Percentiles rank a stretch among this genome's conserved stretches.
Evolutionary conservation across 1,139 yeast species (phyloP).

Genomic region (Zhuliangozyma parablackwelliae): DNA sequence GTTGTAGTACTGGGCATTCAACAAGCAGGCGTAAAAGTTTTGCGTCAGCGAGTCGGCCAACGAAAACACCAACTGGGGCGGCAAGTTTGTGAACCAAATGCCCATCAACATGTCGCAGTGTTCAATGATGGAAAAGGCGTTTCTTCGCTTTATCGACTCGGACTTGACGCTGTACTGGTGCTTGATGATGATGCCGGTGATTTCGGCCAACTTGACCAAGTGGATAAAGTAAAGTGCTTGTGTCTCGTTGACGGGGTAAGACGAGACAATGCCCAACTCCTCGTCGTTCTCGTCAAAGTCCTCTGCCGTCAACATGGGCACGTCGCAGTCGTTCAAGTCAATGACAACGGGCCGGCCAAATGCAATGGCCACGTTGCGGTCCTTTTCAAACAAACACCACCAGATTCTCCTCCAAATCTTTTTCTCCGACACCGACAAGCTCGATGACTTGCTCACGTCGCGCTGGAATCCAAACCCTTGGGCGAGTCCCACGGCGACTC

Average conservation of each 20-base stretch:
- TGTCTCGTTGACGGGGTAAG: conserved; percentile 44
- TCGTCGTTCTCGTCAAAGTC: conserved; percentile 63
- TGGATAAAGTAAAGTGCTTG: conserved; percentile 59
- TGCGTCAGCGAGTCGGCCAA: conserved; percentile 51
- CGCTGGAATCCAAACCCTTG: conserved; percentile 80
- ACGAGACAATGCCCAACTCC: conserved; percentile 23
- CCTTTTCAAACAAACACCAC: conserved; percentile 79
- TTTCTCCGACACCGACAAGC: conserved; percentile 37
- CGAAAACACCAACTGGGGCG: conserved; percentile 60
- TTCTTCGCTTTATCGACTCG: conserved; percentile 46
- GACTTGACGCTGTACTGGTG: conserved; percentile 73
- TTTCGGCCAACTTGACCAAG: conserved; percentile 65
- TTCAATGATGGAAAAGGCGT: conserved; percentile 54
- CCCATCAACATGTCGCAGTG: conserved; percentile 81
- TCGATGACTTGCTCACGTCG: conserved; percentile 34
- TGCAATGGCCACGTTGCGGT: conserved; percentile 67
- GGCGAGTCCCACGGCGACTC: conserved; percentile 68
- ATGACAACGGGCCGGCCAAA: conserved; percentile 72
- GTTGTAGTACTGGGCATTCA: conserved; percentile 72
- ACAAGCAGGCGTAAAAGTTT: conserved; percentile 54
- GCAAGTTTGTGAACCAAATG: conserved; percentile 69
- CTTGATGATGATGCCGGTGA: conserved; percentile 66
- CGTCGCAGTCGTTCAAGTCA: conserved; percentile 73
- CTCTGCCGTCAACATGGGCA: conserved; percentile 62
- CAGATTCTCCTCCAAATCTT: conserved; percentile 67